Conservation (phyloP, 2,329 filamentous ascomycete species). For the Penicillium brasilianum region DNA sequence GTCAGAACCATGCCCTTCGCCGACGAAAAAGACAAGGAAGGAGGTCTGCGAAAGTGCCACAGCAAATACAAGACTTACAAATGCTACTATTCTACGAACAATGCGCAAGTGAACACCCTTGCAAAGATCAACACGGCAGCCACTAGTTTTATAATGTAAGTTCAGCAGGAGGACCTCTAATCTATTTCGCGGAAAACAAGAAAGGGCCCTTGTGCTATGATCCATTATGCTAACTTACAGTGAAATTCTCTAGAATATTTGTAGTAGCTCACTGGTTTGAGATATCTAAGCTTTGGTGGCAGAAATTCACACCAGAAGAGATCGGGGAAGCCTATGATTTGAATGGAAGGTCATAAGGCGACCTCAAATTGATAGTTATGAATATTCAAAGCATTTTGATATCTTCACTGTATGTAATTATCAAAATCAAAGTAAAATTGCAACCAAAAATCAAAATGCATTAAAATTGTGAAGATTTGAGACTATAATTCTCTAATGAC, state of each 20-base stretch:
- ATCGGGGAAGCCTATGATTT: neutral
- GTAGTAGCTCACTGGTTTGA: neutral
- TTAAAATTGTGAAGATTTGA: no score
- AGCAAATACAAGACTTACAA: neutral
- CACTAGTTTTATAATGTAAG: neutral
- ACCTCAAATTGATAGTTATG: neutral
- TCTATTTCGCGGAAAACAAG: neutral
- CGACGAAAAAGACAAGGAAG: neutral
- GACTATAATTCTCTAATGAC: neutral
- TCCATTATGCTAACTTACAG: neutral
- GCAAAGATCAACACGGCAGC: neutral
- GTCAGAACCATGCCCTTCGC: neutral
- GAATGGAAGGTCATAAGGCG: neutral
- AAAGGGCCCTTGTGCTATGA: neutral
- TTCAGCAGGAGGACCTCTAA: neutral
- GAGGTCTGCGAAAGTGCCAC: neutral
- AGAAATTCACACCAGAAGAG: neutral
- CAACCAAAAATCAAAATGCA: neutral
- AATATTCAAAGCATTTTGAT: no score
- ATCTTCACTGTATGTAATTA: neutral
- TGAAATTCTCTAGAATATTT: neutral
- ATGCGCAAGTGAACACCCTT: neutral
- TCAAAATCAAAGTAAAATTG: neutral
- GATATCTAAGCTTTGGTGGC: neutral
- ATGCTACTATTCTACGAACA: neutral